Evolutionary conservation across 495 filamentous ascomycete species (phyloP), one percentile per base, ranked within the genome.

Genomic region (Neurospora sp.): DNA sequence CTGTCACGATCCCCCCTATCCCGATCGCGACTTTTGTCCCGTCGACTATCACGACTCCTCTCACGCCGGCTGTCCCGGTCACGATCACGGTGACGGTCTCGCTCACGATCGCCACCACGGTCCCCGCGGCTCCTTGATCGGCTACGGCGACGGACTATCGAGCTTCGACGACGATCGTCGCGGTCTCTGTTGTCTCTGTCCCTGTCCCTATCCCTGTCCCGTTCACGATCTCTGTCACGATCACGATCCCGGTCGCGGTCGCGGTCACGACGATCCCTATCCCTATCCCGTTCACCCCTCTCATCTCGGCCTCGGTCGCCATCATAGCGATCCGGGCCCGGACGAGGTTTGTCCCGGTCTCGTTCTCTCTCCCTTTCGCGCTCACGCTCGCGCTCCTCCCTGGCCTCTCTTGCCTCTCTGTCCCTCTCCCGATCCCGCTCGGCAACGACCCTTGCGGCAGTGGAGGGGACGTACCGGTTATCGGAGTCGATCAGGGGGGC

Each of bases 291-390:
- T n/a, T 75, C 74, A 31, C 72, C 40, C 16, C 73, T 72, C 39
- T 72, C 73, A 44, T 78, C 76, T 20, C 74, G 71, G 22, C 76
- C 71, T 7, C 75, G 71, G n/a, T 74, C 73, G 1, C 71, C 37
- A 38, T 71, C 72, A 37, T 76, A 71, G 14, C 75, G 73, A 59
- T 76, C 75, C n/a, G 69, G 42, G 4, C 72, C 75, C 16, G 71
- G 68, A 22, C 76, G 73, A 65, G 69, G 31, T 9, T 35, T 45
- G 18, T 72, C 82, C 76, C 53, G 45, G 40, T 78, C 75, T 39
- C 83, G 77, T 3, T 85, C 82, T n/a, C 83, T 80, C 9, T 83
- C 81, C 27, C 81, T 77, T 65, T 77, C 75, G n/a, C 80, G 70
- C 22, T 83, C 82, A 12, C 82, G 76, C 14, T 65, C 53, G 8